Evolutionary conservation across 2,329 filamentous ascomycete species (phyloP).

Genomic region (Phyllosticta ampelicida): DNA sequence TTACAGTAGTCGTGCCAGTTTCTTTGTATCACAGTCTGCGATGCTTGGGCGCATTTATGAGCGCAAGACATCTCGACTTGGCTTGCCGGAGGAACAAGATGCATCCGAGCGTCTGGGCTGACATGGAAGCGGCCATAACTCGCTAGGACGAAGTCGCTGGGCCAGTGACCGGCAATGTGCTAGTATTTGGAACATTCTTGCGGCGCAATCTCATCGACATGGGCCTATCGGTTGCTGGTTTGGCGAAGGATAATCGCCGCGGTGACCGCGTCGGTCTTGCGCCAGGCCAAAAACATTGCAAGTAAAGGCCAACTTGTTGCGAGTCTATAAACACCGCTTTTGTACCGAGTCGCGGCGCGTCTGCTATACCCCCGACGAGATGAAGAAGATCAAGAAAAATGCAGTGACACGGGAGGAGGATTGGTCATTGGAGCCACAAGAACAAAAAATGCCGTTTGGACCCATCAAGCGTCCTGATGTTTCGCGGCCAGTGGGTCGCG

Average conservation of each 20-base stretch:
- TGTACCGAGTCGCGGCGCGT: neutral
- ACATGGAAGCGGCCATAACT: conserved; percentile 26
- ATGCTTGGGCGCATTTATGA: conserved; percentile 31
- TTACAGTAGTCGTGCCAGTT: conserved; percentile 24
- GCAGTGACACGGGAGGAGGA: too few relatives aligned
- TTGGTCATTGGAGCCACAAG: too few relatives aligned
- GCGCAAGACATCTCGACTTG: conserved; percentile 34
- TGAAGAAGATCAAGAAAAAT: neutral
- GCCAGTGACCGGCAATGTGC: too few relatives aligned
- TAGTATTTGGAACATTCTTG: conserved; percentile 21
- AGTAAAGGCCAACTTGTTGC: neutral
- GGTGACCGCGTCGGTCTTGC: too few relatives aligned
- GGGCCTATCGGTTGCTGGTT: conserved; percentile 20
- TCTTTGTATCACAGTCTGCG: conserved; percentile 24
- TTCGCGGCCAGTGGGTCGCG: too few relatives aligned
- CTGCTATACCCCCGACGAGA: neutral
- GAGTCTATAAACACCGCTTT: neutral
- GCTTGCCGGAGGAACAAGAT: conserved; percentile 24
- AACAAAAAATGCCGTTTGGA: too few relatives aligned
- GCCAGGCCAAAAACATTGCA: neutral
- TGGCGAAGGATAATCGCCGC: conserved; percentile 13
- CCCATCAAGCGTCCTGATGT: too few relatives aligned
- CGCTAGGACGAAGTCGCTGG: too few relatives aligned
- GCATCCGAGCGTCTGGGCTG: conserved; percentile 24
- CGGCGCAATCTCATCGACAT: conserved; percentile 31